phyloP scores from a whole-genome alignment of 176 grass and related monocot genomes.

The Carex scoparia region DNA sequence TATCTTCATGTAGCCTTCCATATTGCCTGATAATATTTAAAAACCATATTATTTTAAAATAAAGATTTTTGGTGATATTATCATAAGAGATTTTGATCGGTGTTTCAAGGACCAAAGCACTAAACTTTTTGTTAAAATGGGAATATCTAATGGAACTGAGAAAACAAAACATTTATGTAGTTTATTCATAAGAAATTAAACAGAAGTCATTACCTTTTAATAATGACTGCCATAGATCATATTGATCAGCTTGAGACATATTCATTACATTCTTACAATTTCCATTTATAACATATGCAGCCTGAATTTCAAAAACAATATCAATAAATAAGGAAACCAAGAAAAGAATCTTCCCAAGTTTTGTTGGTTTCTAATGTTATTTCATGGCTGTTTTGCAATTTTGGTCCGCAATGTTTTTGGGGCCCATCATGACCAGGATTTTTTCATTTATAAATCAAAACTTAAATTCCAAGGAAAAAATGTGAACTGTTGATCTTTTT shows the following conservation, averaged over 20 bases:
- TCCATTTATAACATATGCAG: conserved; percentile 90
- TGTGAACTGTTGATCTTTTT: background rate
- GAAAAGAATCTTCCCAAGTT: background rate
- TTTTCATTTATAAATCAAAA: background rate
- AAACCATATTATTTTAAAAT: conserved; percentile 12
- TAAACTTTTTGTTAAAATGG: background rate
- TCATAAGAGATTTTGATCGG: background rate
- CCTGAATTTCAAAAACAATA: conserved; percentile 37
- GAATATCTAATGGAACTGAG: background rate
- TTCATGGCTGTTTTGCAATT: background rate
- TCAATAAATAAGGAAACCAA: conserved; percentile 14
- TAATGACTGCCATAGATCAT: conserved; percentile 79
- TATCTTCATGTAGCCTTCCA: conserved; percentile 58
- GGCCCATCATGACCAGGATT: background rate
- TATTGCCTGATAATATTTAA: conserved; percentile 49
- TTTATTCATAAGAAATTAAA: background rate
- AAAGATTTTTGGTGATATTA: conserved; percentile 1
- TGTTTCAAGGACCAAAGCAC: background rate
- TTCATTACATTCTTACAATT: conserved; percentile 97
- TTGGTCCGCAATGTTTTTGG: background rate
- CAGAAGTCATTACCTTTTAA: conserved; percentile 56
- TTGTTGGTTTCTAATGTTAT: background rate
- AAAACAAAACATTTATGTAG: background rate
- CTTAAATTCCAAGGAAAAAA: background rate
- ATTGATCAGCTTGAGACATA: conserved; percentile 94